Evolutionary conservation across 345 rosid species (phyloP), one percentile per base, ranked within the genome.

Genomic region (Eucalyptus marginata): DNA sequence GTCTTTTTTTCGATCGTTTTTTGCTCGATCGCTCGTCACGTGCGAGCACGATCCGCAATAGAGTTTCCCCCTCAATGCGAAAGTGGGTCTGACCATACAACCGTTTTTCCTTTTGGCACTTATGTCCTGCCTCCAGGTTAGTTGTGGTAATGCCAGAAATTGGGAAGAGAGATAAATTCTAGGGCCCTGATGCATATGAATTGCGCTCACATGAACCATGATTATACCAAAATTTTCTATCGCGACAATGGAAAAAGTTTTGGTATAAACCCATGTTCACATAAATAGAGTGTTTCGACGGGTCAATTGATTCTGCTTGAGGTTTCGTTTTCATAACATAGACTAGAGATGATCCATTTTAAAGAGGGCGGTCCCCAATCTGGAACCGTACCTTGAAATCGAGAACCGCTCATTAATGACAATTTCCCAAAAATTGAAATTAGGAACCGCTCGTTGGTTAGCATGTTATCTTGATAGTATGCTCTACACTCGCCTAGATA

Each of bases 391-490:
- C 2, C 6, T 0, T 24, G 1, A 4, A 56, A 56, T 24, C 1
- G 1, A 13, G 2, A 56, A 24, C 7, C 0, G 3, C 13, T 25
- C 29, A 24, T 10, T 56, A 56, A 56, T 24, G 62, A 10, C 62
- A 13, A 24, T 22, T 56, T 56, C 0, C 13, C 29, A 56, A 56
- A 24, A 56, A 56, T 20, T 56, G 13, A 22, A 56, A 56, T 8
- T 0, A 0, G 3, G 6, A 24, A 10, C 0, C 1, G 1, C 13
- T 0, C 0, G 0, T 56, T 56, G 3, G 62, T 22, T 4, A 52
- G 25, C 10, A 20, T 0, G 0, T 52, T 52, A 18, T 52, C 24
- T 52, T 17, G 22, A 9, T 7, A 17, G 24, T 17, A 17, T 52
- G 56, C 56, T 17, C 0, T 18, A 0, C 5, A 20, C 58, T 52